Percentiles rank a stretch among this genome's conserved stretches.
phyloP scores from a whole-genome alignment of 2,329 filamentous ascomycete genomes.

The Microdochium nivale region DNA sequence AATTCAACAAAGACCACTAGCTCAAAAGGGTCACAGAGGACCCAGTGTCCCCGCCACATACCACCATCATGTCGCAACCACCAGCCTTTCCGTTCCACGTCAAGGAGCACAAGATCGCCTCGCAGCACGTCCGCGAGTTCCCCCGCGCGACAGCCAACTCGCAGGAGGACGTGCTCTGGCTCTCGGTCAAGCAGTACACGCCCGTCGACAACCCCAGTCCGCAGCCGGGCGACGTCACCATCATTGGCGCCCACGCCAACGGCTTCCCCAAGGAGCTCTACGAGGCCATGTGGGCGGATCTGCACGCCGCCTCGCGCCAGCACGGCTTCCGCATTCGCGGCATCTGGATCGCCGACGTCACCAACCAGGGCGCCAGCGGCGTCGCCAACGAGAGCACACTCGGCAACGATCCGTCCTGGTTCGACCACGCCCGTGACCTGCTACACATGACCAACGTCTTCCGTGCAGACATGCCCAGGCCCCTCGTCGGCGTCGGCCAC shows the following conservation, averaged over 20 bases:
- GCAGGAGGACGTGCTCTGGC: constrained; percentile 65
- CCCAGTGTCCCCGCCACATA: neutral
- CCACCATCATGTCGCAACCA: constrained; percentile 1
- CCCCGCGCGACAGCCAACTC: constrained; percentile 60
- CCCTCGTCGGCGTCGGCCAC: constrained; percentile 78
- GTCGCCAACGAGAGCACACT: constrained; percentile 66
- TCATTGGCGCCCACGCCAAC: constrained; percentile 84
- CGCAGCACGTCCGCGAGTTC: constrained; percentile 77
- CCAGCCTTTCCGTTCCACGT: constrained; percentile 47
- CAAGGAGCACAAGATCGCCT: constrained; percentile 64
- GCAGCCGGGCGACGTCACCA: constrained; percentile 68
- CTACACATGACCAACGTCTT: constrained; percentile 80
- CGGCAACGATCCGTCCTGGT: constrained; percentile 84
- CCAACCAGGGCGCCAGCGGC: constrained; percentile 73
- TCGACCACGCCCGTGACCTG: constrained; percentile 77
- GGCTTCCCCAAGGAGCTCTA: constrained; percentile 95
- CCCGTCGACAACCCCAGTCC: constrained; percentile 63
- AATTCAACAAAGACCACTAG: too few relatives aligned
- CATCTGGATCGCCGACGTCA: constrained; percentile 89
- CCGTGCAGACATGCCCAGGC: constrained; percentile 68
- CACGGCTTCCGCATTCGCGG: constrained; percentile 62
- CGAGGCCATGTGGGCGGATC: constrained; percentile 83
- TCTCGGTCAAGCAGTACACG: constrained; percentile 83
- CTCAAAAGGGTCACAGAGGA: too few relatives aligned
- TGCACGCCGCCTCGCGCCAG: constrained; percentile 48